Evolutionary conservation across 306 rosid genomes (phyloP).

Genomic region (Trichosanthes cucumerina): DNA sequence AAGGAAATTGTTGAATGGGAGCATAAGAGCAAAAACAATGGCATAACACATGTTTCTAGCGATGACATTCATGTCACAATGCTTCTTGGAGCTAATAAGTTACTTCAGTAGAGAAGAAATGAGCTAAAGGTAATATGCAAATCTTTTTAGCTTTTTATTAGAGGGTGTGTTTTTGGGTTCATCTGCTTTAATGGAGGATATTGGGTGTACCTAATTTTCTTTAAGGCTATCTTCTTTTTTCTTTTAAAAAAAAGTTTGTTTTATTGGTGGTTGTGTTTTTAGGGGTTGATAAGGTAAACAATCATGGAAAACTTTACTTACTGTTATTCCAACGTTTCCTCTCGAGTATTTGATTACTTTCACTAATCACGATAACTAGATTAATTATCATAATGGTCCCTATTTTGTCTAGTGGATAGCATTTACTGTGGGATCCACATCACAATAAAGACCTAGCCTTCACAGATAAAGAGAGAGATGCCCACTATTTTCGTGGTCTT

Average conservation of each 20-base stretch:
- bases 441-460: slow-evolving; percentile 91
- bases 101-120: slow-evolving; percentile 30
- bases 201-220: too few relatives aligned
- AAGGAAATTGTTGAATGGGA: slow-evolving; percentile 67
- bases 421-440: slow-evolving; percentile 79
- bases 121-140: slow-evolving; percentile 25
- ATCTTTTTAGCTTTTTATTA: too few relatives aligned
- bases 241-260: too few relatives aligned
- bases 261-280: background rate
- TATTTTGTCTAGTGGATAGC: slow-evolving; percentile 42
- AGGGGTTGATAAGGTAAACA: background rate
- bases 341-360: background rate
- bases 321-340: background rate
- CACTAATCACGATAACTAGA: background rate
- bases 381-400: background rate
- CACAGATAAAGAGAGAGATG: slow-evolving; percentile 77
- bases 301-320: background rate
- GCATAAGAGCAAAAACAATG: slow-evolving; percentile 40
- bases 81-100: slow-evolving; percentile 61
- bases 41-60: slow-evolving; percentile 59
- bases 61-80: slow-evolving; percentile 52
- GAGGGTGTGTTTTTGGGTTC: too few relatives aligned
- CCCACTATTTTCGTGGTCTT: slow-evolving; percentile 86
- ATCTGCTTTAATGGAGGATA: too few relatives aligned
- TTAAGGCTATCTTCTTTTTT: too few relatives aligned